phyloP scores from a whole-genome alignment of 257 asterid genomes.

The Gynochthodes officinalis region DNA sequence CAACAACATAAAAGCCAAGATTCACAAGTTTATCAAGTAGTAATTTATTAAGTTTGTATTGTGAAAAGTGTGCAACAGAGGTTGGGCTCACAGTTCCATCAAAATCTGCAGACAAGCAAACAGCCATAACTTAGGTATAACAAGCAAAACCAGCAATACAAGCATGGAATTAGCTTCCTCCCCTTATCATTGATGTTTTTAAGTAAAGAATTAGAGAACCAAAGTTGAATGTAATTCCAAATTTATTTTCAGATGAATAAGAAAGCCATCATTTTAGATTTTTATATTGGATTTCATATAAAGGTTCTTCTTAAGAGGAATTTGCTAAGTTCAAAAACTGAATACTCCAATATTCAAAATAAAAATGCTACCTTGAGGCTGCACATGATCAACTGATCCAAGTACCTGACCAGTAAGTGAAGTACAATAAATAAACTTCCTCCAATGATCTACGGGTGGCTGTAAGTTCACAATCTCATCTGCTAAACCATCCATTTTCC shows the following conservation, averaged over 20 bases:
- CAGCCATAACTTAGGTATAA: conserved; percentile 9
- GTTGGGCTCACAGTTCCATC: conserved; percentile 73
- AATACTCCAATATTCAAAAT: not conserved
- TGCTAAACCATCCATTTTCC: conserved; percentile 74
- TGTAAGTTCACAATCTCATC: conserved; percentile 75
- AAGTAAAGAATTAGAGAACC: not conserved
- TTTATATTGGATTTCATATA: not conserved
- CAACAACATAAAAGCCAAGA: conserved; percentile 43
- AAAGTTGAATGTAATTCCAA: not conserved
- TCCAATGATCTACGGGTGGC: conserved; percentile 91
- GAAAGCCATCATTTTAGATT: not conserved
- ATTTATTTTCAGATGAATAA: not conserved
- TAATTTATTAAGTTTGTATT: conserved; percentile 70
- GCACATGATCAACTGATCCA: conserved; percentile 90
- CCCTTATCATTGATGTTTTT: not conserved
- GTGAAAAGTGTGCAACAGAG: conserved; percentile 96
- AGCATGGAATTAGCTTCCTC: not conserved
- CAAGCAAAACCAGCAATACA: not conserved
- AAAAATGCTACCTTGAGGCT: conserved; percentile 64
- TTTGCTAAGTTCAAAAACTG: conserved; percentile 3
- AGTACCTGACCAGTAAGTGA: conserved; percentile 79
- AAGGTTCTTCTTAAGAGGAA: not conserved
- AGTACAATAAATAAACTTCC: conserved; percentile 88
- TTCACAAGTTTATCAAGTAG: conserved; percentile 62
- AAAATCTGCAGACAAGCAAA: conserved; percentile 59